Percentiles rank a stretch among this genome's conserved stretches.
Evolutionary conservation across 164 flowering plant genomes (phyloP).

Genomic region (Nelumbo lutea): DNA sequence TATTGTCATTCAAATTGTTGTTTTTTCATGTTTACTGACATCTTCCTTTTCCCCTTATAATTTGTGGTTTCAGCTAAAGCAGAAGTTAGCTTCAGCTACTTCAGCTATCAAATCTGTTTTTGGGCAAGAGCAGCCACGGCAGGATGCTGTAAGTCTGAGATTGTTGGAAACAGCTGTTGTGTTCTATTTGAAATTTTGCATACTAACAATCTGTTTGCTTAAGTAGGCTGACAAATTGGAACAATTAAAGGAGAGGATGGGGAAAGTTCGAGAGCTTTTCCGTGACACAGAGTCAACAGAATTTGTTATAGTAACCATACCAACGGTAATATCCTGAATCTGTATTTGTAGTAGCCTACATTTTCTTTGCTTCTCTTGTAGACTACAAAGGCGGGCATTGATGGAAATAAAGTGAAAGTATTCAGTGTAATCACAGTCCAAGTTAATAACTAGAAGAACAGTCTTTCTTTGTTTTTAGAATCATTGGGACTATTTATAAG

Average conservation of each 20-base stretch:
- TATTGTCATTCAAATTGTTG: neutral
- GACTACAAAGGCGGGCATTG: too few relatives aligned
- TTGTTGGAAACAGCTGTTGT: conserved; percentile 6
- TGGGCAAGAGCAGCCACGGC: conserved; percentile 51
- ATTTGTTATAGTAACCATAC: conserved; percentile 88
- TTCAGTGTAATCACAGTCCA: too few relatives aligned
- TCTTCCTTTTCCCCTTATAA: neutral
- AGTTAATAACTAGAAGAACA: too few relatives aligned
- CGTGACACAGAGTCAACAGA: conserved; percentile 72
- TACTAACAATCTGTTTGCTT: conserved; percentile 7
- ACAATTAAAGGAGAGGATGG: conserved; percentile 80
- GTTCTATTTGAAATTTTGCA: neutral
- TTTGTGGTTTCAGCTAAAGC: conserved; percentile 48
- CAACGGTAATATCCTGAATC: conserved; percentile 59
- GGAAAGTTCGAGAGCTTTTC: conserved; percentile 83
- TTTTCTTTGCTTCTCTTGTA: too few relatives aligned
- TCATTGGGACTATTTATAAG: too few relatives aligned
- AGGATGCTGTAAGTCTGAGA: conserved; percentile 60
- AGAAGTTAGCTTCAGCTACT: conserved; percentile 76
- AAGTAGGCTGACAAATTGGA: conserved; percentile 74
- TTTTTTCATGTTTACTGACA: conserved; percentile 2
- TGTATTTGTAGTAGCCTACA: too few relatives aligned
- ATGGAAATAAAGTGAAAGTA: too few relatives aligned
- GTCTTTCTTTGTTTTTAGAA: too few relatives aligned
- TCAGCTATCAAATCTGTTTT: conserved; percentile 86